phyloP scores from a whole-genome alignment of 371 early-diverging fungal species.

The Mucor ambiguus region DNA sequence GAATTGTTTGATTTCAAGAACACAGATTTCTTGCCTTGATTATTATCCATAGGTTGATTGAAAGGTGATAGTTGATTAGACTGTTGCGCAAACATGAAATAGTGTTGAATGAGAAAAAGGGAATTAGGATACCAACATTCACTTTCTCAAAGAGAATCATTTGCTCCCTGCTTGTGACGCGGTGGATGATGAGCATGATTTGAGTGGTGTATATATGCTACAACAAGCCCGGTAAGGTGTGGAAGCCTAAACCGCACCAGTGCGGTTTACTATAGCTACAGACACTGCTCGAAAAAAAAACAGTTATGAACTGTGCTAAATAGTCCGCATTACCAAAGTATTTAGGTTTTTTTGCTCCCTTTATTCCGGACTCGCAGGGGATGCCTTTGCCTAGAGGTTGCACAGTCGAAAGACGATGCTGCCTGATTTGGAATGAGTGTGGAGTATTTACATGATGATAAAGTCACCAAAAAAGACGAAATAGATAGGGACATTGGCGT shows the following conservation, averaged over 20 bases:
- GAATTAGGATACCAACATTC: neutral
- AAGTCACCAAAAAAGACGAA: conserved; percentile 7
- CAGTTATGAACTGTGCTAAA: too few relatives aligned
- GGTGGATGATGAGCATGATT: neutral
- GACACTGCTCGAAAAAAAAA: too few relatives aligned
- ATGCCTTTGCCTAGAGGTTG: neutral
- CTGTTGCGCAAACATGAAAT: neutral
- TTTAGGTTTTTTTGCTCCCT: neutral
- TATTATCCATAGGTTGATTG: neutral
- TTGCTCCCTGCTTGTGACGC: neutral
- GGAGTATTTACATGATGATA: conserved; percentile 4
- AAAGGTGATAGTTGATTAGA: neutral
- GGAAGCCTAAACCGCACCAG: too few relatives aligned
- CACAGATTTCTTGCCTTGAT: neutral
- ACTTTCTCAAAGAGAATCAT: neutral
- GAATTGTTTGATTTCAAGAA: neutral
- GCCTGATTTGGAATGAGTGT: neutral
- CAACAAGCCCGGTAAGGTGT: too few relatives aligned
- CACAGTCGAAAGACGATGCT: neutral
- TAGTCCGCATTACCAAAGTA: neutral
- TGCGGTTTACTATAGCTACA: too few relatives aligned
- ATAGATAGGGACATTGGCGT: conserved; percentile 15
- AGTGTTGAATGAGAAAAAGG: neutral
- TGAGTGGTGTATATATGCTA: too few relatives aligned
- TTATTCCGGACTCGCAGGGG: neutral